Percentiles rank a stretch among this genome's conserved stretches.
phyloP scores from a whole-genome alignment of 2,329 filamentous ascomycete genomes.

The Xylariales sp. region DNA sequence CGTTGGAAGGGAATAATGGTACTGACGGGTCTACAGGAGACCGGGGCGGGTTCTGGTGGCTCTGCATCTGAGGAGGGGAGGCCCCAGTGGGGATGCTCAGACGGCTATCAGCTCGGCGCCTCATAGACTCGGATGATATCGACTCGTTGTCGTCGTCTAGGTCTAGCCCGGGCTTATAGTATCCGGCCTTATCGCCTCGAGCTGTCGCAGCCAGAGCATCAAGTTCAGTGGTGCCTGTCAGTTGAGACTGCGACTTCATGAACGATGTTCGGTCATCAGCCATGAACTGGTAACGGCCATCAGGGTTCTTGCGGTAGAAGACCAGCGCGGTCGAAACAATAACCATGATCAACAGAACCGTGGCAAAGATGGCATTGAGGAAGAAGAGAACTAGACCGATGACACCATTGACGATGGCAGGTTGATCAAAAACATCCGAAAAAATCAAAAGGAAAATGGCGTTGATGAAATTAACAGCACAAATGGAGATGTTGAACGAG shows the following conservation, averaged over 20 bases:
- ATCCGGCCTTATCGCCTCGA: conserved; percentile 74
- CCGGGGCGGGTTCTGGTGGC: conserved; percentile 52
- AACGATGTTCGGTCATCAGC: conserved; percentile 88
- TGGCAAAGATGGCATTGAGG: conserved; percentile 80
- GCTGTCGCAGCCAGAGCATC: conserved; percentile 86
- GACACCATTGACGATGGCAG: conserved; percentile 80
- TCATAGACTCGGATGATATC: conserved; percentile 67
- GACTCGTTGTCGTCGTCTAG: conserved; percentile 78
- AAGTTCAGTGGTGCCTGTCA: conserved; percentile 77
- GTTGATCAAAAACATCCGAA: conserved; percentile 83
- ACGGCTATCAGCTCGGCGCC: conserved; percentile 52
- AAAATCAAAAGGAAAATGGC: conserved; percentile 84
- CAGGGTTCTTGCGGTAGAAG: conserved; percentile 85
- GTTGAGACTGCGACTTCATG: conserved; percentile 86
- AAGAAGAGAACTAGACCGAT: conserved; percentile 88
- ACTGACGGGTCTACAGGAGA: conserved; percentile 63
- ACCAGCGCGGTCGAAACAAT: conserved; percentile 74
- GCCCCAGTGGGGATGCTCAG: conserved; percentile 37
- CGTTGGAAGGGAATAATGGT: conserved; percentile 61
- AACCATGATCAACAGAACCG: conserved; percentile 81
- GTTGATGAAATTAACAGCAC: conserved; percentile 84
- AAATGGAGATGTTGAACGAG: conserved; percentile 88
- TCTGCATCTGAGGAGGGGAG: conserved; percentile 34
- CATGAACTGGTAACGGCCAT: conserved; percentile 89
- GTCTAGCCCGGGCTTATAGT: conserved; percentile 66